phyloP scores from a whole-genome alignment of 768 basidiomycete genomes.

The Tylopilus felleus region DNA sequence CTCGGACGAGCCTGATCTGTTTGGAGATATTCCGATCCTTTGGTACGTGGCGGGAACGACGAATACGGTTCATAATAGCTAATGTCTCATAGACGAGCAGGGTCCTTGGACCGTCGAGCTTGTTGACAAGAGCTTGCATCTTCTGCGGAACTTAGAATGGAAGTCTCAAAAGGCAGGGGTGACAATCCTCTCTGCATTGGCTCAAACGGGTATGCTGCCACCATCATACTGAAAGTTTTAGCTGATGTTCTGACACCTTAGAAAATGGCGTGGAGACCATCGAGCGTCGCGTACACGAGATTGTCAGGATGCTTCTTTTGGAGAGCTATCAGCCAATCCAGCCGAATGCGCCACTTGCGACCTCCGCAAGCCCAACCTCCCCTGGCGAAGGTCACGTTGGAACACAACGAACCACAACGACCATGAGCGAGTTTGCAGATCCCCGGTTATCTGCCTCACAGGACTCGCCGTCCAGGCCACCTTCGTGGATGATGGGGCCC shows the following conservation, averaged over 20 bases:
- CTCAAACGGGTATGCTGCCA: conserved; percentile 13
- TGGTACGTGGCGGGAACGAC: conserved; percentile 3
- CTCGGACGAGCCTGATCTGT: conserved; percentile 20
- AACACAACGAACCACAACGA: neutral
- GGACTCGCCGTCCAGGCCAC: neutral
- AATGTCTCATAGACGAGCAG: conserved; percentile 2
- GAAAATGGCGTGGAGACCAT: conserved; percentile 18
- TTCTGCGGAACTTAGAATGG: conserved; percentile 6
- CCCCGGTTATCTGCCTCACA: neutral
- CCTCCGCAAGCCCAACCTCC: neutral
- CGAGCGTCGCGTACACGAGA: neutral
- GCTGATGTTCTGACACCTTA: neutral
- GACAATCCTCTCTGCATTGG: conserved; percentile 20
- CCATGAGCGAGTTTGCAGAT: neutral
- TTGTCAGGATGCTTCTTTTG: conserved; percentile 18
- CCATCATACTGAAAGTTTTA: neutral
- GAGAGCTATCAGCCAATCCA: conserved; percentile 3
- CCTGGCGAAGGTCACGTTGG: neutral
- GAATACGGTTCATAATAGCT: neutral
- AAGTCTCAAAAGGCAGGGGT: conserved; percentile 21
- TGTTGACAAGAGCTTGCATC: conserved; percentile 8
- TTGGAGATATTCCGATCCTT: conserved; percentile 23
- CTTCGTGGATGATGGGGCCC: conserved; percentile 21
- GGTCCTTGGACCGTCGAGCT: conserved; percentile 12
- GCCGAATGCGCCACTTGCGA: neutral